Percentiles rank a stretch among this genome's conserved stretches.
Evolutionary conservation across 768 basidiomycete genomes (phyloP).

Genomic region (Gymnopilus junonius): DNA sequence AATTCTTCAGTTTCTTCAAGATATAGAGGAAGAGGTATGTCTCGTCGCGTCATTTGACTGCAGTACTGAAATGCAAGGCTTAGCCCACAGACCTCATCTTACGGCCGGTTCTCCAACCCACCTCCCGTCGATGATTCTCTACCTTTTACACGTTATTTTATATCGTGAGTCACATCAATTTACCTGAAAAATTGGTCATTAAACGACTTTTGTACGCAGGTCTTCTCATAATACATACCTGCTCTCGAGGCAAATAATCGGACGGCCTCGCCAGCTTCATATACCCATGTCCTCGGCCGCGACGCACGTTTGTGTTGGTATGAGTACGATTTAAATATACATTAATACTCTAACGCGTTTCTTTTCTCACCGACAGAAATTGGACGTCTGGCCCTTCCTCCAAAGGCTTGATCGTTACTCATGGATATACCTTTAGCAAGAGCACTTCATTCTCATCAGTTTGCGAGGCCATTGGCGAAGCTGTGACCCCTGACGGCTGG

Average conservation of each 20-base stretch:
- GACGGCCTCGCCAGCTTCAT: slow-evolving; percentile 56
- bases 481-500: slow-evolving; percentile 48
- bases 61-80: slow-evolving; percentile 24
- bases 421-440: slow-evolving; percentile 62
- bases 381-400: slow-evolving; percentile 67
- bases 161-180: slow-evolving; percentile 46
- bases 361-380: slow-evolving; percentile 44
- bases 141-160: slow-evolving; percentile 59
- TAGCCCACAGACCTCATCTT: slow-evolving; percentile 36
- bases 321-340: not conserved
- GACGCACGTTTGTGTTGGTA: slow-evolving; percentile 58
- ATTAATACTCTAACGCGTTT: not conserved
- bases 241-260: slow-evolving; percentile 58
- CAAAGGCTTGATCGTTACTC: slow-evolving; percentile 59
- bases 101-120: slow-evolving; percentile 40
- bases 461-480: slow-evolving; percentile 53
- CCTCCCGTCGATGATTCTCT: slow-evolving; percentile 43
- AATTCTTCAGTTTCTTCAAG: slow-evolving; percentile 38
- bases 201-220: slow-evolving; percentile 31
- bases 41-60: not conserved
- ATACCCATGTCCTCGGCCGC: slow-evolving; percentile 56
- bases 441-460: slow-evolving; percentile 56
- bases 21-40: slow-evolving; percentile 32
- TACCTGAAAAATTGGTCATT: slow-evolving; percentile 1
- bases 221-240: slow-evolving; percentile 75